These are phyloP conservation scores for Sclerotinia spermophila DNA, from an alignment of 2,329 filamentous ascomycete genomes.

Conservation along the genomic window DNA sequence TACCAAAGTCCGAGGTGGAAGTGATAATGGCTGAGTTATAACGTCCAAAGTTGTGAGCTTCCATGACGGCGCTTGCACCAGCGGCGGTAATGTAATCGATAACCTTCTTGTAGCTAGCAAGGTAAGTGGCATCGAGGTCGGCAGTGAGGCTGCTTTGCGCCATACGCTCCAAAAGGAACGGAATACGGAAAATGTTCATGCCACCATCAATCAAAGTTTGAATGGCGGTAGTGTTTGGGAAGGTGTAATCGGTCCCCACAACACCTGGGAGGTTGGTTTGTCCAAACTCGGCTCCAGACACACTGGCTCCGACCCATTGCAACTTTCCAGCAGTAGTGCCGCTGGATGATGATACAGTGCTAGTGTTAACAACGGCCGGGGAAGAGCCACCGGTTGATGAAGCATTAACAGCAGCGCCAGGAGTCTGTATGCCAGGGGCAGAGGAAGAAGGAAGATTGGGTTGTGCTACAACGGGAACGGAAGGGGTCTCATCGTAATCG, in stretches of 20 bases:
- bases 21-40: constrained; percentile 44
- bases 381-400: background rate
- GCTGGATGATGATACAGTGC: background rate
- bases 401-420: background rate
- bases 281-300: constrained; percentile 62
- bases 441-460: constrained; percentile 6
- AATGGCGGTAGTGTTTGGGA: constrained; percentile 45
- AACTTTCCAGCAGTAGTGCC: constrained; percentile 20
- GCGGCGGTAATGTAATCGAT: constrained; percentile 47
- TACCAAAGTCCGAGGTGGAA: constrained; percentile 39
- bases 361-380: background rate
- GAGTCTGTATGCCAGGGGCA: background rate
- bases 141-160: constrained; percentile 48
- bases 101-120: constrained; percentile 42
- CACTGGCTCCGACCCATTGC: constrained; percentile 30
- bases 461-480: constrained; percentile 5
- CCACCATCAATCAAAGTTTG: constrained; percentile 19
- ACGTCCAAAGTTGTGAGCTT: constrained; percentile 50
- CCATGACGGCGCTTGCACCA: constrained; percentile 46
- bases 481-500: constrained; percentile 13
- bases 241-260: constrained; percentile 56
- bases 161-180: constrained; percentile 54
- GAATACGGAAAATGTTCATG: constrained; percentile 21
- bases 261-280: constrained; percentile 51
- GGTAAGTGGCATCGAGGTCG: constrained; percentile 42